Percentiles rank a stretch among this genome's conserved stretches.
Evolutionary conservation across 1,139 yeast species (phyloP).

Genomic region (Blastobotrys petasosporus): DNA sequence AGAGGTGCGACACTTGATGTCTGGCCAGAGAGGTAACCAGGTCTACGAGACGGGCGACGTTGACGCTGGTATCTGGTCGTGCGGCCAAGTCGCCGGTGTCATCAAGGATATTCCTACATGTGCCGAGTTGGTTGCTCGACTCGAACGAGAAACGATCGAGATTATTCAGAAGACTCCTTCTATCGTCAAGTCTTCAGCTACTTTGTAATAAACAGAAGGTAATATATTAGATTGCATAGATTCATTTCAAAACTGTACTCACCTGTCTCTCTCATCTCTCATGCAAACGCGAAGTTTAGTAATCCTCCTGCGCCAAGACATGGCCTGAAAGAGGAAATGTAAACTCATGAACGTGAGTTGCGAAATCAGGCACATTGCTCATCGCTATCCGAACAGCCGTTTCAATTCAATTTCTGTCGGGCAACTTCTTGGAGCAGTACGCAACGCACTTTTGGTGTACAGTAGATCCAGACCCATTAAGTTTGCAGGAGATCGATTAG

Average conservation of each 20-base stretch:
- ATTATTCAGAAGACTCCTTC: constrained; percentile 9
- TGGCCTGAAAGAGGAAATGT: neutral
- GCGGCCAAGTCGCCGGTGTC: constrained; percentile 31
- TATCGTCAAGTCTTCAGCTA: constrained; percentile 4
- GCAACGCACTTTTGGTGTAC: no score
- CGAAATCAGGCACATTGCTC: no score
- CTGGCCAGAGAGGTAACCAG: constrained; percentile 30
- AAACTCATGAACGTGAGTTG: neutral
- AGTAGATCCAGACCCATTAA: no score
- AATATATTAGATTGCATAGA: neutral
- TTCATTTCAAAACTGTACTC: neutral
- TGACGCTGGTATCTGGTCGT: constrained; percentile 34
- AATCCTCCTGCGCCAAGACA: no score
- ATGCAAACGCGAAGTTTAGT: neutral
- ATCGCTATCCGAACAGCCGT: no score
- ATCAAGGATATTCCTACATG: constrained; percentile 32
- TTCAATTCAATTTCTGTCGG: no score
- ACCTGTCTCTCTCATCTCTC: neutral
- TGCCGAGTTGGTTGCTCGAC: constrained; percentile 24
- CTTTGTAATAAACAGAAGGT: constrained; percentile 4
- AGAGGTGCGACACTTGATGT: constrained; percentile 28
- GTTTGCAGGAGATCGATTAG: no score
- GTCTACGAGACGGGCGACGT: constrained; percentile 32
- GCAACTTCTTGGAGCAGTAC: no score
- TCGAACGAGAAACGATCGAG: constrained; percentile 24